These are phyloP conservation scores for Diaporthe longicolla DNA, from an alignment of 2,329 filamentous ascomycete species.

Conservation along the genomic window DNA sequence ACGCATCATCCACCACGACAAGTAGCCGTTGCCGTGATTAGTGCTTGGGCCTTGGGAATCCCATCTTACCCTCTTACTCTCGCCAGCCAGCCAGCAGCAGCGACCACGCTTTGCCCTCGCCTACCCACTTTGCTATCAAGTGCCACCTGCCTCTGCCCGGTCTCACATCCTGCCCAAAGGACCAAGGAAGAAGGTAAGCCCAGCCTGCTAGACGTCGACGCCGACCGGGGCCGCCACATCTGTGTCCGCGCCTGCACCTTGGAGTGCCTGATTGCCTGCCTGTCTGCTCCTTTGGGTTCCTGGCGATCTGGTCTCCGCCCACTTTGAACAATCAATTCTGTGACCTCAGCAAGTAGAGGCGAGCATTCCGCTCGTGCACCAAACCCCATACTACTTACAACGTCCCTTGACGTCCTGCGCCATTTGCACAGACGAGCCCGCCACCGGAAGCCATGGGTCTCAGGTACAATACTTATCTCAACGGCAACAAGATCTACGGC, in stretches of 20 bases:
- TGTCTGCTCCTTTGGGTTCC: not conserved
- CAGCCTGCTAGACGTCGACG: constrained; percentile 16
- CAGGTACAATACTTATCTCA: constrained; percentile 91
- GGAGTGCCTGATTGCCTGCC: not conserved
- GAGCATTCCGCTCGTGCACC: constrained; percentile 2
- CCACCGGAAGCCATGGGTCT: constrained; percentile 78
- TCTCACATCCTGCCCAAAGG: not conserved
- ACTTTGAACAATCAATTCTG: constrained; percentile 1
- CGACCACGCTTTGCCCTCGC: not conserved
- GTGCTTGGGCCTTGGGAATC: constrained; percentile 16
- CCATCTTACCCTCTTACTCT: constrained; percentile 24
- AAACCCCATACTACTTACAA: not conserved
- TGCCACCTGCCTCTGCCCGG: not conserved
- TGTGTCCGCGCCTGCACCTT: not conserved
- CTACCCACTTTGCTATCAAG: not conserved
- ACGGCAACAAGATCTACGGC: constrained; percentile 88
- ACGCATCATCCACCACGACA: constrained; percentile 25
- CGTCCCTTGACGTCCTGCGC: constrained; percentile 5
- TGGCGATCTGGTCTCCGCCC: constrained; percentile 6
- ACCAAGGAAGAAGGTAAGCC: constrained; percentile 20
- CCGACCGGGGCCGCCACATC: constrained; percentile 3
- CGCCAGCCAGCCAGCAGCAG: constrained; percentile 1
- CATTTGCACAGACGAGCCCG: constrained; percentile 12
- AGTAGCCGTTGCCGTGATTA: constrained; percentile 9
- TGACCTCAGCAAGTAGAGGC: constrained; percentile 20